A percentile compares a stretch with the other conserved stretches of the same genome.
phyloP scores from a whole-genome alignment of 2,329 filamentous ascomycete genomes.

The Microcera coccophila region DNA sequence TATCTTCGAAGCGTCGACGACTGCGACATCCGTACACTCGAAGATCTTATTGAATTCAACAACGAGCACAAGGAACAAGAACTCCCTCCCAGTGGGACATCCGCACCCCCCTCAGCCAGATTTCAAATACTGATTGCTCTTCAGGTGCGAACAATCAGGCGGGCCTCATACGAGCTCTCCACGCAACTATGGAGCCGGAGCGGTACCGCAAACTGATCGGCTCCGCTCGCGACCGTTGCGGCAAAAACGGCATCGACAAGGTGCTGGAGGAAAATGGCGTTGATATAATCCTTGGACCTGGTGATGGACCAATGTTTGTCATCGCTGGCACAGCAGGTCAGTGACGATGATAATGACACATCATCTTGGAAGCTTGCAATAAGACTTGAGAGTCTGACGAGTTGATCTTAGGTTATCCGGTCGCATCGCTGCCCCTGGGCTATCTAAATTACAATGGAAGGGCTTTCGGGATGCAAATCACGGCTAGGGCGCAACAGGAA shows the following conservation, averaged over 20 bases:
- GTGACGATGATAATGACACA: not conserved
- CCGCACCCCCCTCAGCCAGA: not conserved
- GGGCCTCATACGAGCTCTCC: conserved; percentile 3
- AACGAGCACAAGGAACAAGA: conserved; percentile 10
- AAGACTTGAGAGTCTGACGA: not conserved
- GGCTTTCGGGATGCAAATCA: conserved; percentile 8
- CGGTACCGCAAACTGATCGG: conserved; percentile 3
- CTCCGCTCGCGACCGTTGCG: conserved; percentile 3
- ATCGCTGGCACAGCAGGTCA: conserved; percentile 6
- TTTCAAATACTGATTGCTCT: not conserved
- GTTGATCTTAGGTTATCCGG: conserved; percentile 9
- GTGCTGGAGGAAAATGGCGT: conserved; percentile 10
- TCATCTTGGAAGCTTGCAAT: not conserved
- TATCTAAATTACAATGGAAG: conserved; percentile 11
- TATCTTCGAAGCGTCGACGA: conserved; percentile 7
- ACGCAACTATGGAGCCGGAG: conserved; percentile 3
- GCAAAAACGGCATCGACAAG: conserved; percentile 8
- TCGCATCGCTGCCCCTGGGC: conserved; percentile 9
- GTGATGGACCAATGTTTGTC: conserved; percentile 4
- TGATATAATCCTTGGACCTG: conserved; percentile 13
- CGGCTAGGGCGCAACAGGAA: conserved; percentile 7
- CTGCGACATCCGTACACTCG: conserved; percentile 4
- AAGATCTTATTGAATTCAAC: conserved; percentile 13
- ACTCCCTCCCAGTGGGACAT: not conserved
- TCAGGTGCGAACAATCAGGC: not conserved